These are phyloP conservation scores for Cnidoscolus chayamansa DNA, from an alignment of 441 rosid species.

Conservation along the genomic window DNA sequence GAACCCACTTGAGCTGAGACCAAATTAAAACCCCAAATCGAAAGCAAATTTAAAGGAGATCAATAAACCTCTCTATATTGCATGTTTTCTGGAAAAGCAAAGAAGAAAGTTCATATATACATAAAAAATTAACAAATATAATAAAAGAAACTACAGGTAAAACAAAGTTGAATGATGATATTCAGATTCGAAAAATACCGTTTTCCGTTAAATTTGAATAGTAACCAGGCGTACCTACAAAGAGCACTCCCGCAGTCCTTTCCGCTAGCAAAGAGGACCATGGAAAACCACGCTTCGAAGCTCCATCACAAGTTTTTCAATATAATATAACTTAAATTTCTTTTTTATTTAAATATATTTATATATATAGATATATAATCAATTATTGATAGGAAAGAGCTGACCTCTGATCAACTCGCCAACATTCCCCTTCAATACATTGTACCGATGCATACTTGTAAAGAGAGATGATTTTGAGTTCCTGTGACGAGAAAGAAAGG, in stretches of 20 bases:
- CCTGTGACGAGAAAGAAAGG: no score
- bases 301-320: conserved; percentile 18
- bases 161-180: background rate
- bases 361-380: background rate
- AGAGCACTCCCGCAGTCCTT: conserved; percentile 15
- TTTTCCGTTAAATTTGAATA: conserved; percentile 39
- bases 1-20: conserved; percentile 21
- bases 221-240: conserved; percentile 28
- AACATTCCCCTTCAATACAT: background rate
- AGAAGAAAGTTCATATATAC: background rate
- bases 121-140: background rate
- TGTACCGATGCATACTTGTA: no score
- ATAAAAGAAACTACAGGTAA: background rate
- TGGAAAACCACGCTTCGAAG: conserved; percentile 44
- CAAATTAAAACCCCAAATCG: conserved; percentile 1
- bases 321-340: background rate
- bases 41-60: background rate
- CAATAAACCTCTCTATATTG: background rate
- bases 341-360: background rate
- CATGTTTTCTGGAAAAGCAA: conserved; percentile 10
- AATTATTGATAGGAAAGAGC: background rate
- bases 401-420: background rate
- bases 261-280: conserved; percentile 32
- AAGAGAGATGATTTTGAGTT: no score
- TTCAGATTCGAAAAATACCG: conserved; percentile 19